phyloP scores from a whole-genome alignment of 2,329 filamentous ascomycete genomes.

The Botrytis elliptica region DNA sequence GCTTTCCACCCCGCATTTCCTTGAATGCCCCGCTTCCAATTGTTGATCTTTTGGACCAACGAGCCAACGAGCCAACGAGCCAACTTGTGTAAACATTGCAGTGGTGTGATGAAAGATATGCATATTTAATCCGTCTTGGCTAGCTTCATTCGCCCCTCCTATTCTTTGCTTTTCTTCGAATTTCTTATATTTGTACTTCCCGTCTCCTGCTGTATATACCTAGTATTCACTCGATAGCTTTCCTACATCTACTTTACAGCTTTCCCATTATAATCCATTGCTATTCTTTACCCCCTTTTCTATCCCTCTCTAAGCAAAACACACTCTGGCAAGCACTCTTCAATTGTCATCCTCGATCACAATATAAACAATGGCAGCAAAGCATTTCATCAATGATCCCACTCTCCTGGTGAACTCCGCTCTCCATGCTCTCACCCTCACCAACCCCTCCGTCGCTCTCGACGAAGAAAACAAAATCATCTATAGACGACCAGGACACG shows the following conservation, averaged over 20 bases:
- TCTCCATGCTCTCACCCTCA: conserved; percentile 73
- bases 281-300: not conserved
- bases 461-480: conserved; percentile 80
- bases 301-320: not conserved
- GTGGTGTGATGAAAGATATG: conserved; percentile 1
- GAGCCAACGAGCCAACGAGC: not conserved
- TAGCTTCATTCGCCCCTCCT: conserved; percentile 1
- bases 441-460: conserved; percentile 79
- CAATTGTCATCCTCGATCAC: not conserved
- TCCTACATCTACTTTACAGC: not conserved
- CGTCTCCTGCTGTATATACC: not conserved
- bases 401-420: conserved; percentile 74
- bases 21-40: conserved; percentile 5
- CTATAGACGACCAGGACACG: conserved; percentile 63
- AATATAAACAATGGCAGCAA: conserved; percentile 51
- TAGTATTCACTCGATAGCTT: not conserved
- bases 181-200: not conserved
- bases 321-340: not conserved
- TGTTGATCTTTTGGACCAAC: conserved; percentile 5
- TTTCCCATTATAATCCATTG: not conserved
- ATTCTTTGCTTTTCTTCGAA: not conserved
- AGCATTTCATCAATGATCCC: conserved; percentile 89
- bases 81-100: not conserved
- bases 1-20: conserved; percentile 11
- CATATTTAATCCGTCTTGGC: conserved; percentile 7